These are phyloP conservation scores for Leccinum barrowsii DNA, from an alignment of 768 basidiomycete genomes.

Conservation along the genomic window DNA sequence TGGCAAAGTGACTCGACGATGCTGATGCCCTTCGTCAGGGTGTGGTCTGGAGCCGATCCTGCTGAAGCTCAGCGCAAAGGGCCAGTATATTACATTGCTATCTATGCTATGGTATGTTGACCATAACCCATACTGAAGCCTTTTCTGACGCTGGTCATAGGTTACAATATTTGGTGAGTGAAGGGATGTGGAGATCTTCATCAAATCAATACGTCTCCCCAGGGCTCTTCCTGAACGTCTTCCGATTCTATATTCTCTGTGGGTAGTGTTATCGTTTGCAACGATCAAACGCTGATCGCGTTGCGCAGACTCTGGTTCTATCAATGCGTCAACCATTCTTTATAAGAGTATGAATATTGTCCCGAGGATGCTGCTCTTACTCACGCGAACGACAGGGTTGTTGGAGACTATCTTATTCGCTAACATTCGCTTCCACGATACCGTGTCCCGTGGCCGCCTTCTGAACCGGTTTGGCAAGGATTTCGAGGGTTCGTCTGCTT, in stretches of 20 bases:
- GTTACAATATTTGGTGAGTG: constrained; percentile 36
- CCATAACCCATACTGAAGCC: neutral
- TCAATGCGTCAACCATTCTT: constrained; percentile 72
- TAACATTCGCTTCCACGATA: constrained; percentile 91
- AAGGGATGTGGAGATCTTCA: neutral
- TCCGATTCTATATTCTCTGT: constrained; percentile 74
- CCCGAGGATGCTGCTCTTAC: neutral
- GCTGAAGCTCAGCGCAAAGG: constrained; percentile 38
- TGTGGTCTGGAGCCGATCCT: constrained; percentile 54
- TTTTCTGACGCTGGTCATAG: constrained; percentile 28
- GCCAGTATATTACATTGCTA: constrained; percentile 43
- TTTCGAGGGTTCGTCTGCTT: constrained; percentile 55
- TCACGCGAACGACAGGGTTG: constrained; percentile 38
- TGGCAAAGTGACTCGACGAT: constrained; percentile 3
- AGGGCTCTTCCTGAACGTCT: constrained; percentile 56
- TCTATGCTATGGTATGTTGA: constrained; percentile 62
- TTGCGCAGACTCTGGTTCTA: constrained; percentile 63
- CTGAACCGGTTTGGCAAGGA: constrained; percentile 89
- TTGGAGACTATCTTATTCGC: constrained; percentile 83
- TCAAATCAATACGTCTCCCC: constrained; percentile 17
- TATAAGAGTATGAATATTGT: constrained; percentile 54
- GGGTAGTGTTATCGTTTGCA: constrained; percentile 21
- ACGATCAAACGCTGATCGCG: constrained; percentile 5
- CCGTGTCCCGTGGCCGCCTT: constrained; percentile 78
- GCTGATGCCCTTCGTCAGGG: constrained; percentile 33